Evolutionary conservation across 306 rosid species (phyloP), one percentile per base, ranked within the genome.

Genomic region (Purshia tridentata): DNA sequence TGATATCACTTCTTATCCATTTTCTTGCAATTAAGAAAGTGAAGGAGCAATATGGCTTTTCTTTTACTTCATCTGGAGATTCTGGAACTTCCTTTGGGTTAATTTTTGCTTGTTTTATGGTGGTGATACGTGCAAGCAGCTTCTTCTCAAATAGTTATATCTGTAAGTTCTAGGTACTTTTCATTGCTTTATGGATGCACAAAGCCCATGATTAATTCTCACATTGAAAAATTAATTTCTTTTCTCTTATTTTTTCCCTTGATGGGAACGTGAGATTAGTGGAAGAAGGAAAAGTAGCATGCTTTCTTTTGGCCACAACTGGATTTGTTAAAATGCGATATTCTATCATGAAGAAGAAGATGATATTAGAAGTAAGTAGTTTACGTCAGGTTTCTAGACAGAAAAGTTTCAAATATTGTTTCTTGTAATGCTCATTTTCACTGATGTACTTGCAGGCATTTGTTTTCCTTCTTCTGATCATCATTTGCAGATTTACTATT

Each of bases 251-350:
- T 49, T 72, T 58, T 58, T 72, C 47, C 18, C 22, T 67, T 69
- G 19, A 54, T 76, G 70, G 14, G 22, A 65, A 75, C 45, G 80
- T 81, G 82, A 60, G 77, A 72, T 83, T 84, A 94, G 98, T 94
- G 92, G 98, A 94, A 85, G 98, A 94, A 86, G 98, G 98, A 70
- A 94, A 94, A 76, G 92, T 87, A 42, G 93, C 97, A 59, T 86
- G 77, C 87, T 94, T 94, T 90, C 97, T 89, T 47, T 94, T 94
- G 89, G 91, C 96, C 72, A 86, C 97, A 73, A 86, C 88, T 80
- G 97, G 88, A 75, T 75, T 94, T 75, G 76, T 84, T 74, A 86
- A 85, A 76, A 73, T 94, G 65, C 90, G 94, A 20, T 75, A 83
- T 72, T 84, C 96, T 44, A 48, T 84, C 79, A 49, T 77, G 79